Evolutionary conservation across 306 rosid species (phyloP).

Genomic region (Prinsepia uniflora): DNA sequence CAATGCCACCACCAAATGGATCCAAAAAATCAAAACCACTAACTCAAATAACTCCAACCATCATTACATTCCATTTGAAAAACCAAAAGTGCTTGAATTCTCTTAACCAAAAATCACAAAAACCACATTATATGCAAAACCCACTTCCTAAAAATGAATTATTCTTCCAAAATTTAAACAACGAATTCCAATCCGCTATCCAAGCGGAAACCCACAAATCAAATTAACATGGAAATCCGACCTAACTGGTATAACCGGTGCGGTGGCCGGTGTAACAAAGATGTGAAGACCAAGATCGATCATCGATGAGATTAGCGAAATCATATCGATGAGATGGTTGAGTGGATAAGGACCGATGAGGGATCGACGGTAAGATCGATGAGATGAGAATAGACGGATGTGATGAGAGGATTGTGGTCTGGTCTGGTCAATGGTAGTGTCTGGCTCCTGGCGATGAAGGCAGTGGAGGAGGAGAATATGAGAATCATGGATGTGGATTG

Average conservation of each 20-base stretch:
- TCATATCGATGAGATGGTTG: too few relatives aligned
- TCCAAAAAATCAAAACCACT: slow-evolving; percentile 2
- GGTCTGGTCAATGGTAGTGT: too few relatives aligned
- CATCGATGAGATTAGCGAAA: too few relatives aligned
- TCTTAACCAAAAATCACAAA: not conserved
- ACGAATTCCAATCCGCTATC: not conserved
- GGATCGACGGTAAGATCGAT: too few relatives aligned
- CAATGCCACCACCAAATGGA: slow-evolving; percentile 10
- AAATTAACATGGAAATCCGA: slow-evolving; percentile 5
- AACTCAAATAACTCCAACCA: not conserved
- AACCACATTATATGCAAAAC: slow-evolving; percentile 19
- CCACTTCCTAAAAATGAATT: slow-evolving; percentile 13
- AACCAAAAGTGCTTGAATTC: slow-evolving; percentile 25
- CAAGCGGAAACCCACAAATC: not conserved
- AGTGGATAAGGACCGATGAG: too few relatives aligned
- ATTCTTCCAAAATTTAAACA: not conserved
- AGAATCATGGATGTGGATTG: too few relatives aligned
- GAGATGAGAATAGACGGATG: too few relatives aligned
- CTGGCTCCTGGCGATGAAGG: too few relatives aligned
- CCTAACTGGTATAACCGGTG: not conserved
- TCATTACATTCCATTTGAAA: not conserved
- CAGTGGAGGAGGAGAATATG: too few relatives aligned
- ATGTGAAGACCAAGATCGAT: too few relatives aligned
- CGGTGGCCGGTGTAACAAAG: too few relatives aligned
- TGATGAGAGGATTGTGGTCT: too few relatives aligned